phyloP scores from a whole-genome alignment of 2,329 filamentous ascomycete genomes.

The Penicillium italicum region DNA sequence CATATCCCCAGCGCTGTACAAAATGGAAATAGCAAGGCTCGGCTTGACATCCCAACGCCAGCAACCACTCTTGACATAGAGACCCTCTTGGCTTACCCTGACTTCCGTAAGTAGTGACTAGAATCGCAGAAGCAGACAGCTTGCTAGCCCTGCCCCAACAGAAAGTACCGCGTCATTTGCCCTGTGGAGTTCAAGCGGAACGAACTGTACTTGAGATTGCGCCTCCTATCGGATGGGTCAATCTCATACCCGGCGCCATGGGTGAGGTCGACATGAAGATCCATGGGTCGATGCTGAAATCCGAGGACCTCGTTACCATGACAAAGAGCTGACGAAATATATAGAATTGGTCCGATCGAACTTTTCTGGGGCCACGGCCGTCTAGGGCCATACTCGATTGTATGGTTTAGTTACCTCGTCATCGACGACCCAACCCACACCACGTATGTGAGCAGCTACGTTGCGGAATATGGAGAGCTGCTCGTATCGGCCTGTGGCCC shows the following conservation, averaged over 20 bases:
- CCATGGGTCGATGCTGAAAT: slow-evolving; percentile 30
- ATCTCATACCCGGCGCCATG: slow-evolving; percentile 35
- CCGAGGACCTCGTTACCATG: slow-evolving; percentile 45
- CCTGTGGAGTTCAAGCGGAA: slow-evolving; percentile 12
- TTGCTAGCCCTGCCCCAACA: not conserved
- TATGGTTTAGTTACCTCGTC: slow-evolving; percentile 43
- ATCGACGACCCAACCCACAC: slow-evolving; percentile 21
- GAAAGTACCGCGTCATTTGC: slow-evolving; percentile 12
- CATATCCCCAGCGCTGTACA: slow-evolving; percentile 10
- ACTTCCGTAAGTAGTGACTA: slow-evolving; percentile 8
- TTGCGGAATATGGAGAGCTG: slow-evolving; percentile 29
- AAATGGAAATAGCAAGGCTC: slow-evolving; percentile 7
- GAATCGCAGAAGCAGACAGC: not conserved
- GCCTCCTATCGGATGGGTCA: slow-evolving; percentile 41
- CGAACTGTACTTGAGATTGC: slow-evolving; percentile 12
- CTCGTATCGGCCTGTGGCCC: slow-evolving; percentile 27
- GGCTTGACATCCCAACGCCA: slow-evolving; percentile 11
- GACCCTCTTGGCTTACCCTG: slow-evolving; percentile 9
- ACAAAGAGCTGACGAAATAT: slow-evolving; percentile 31
- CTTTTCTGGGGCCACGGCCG: slow-evolving; percentile 47
- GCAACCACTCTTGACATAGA: not conserved
- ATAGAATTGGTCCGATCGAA: slow-evolving; percentile 44
- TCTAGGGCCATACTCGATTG: slow-evolving; percentile 43
- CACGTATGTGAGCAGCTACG: slow-evolving; percentile 30
- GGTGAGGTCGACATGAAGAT: slow-evolving; percentile 31